Percentiles rank a stretch among this genome's conserved stretches.
Evolutionary conservation across 768 basidiomycete species (phyloP).

Genomic region (Phylloporus sp.): DNA sequence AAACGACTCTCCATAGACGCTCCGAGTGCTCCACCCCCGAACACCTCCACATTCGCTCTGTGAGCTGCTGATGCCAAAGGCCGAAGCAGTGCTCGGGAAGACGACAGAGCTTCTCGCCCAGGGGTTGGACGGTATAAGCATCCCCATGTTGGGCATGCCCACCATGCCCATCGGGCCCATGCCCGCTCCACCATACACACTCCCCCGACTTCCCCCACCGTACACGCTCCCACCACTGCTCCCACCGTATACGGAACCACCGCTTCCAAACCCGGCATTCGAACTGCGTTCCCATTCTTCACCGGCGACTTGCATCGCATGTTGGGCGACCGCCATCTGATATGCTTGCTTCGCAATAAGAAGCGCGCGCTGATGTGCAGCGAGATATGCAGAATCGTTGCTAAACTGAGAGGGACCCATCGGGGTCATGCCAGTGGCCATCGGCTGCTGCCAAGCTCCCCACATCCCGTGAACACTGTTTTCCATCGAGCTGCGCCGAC

Average conservation of each 20-base stretch:
- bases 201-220: conserved; percentile 35
- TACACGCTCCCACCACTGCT: conserved; percentile 44
- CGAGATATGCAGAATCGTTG: conserved; percentile 55
- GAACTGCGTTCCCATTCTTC: conserved; percentile 89
- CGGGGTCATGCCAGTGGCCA: conserved; percentile 19
- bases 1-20: conserved; percentile 67
- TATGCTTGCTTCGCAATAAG: conserved; percentile 83
- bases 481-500: conserved; percentile 30
- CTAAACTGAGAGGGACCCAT: conserved; percentile 39
- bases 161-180: conserved; percentile 39
- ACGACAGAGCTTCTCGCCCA: conserved; percentile 46
- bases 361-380: conserved; percentile 86
- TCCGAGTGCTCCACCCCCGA: conserved; percentile 50
- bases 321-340: conserved; percentile 86
- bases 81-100: conserved; percentile 48
- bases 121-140: conserved; percentile 32
- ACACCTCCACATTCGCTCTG: conserved; percentile 62
- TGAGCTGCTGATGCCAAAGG: conserved; percentile 52
- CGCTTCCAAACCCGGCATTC: conserved; percentile 39
- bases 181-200: conserved; percentile 31
- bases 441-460: conserved; percentile 26
- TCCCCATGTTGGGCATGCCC: conserved; percentile 35
- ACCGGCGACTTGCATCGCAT: conserved; percentile 82
- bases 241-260: conserved; percentile 34
- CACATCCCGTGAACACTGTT: conserved; percentile 27